These are phyloP conservation scores for Ambrosia trifida DNA, from an alignment of 129 eudicot genomes.

Conservation along the genomic window DNA sequence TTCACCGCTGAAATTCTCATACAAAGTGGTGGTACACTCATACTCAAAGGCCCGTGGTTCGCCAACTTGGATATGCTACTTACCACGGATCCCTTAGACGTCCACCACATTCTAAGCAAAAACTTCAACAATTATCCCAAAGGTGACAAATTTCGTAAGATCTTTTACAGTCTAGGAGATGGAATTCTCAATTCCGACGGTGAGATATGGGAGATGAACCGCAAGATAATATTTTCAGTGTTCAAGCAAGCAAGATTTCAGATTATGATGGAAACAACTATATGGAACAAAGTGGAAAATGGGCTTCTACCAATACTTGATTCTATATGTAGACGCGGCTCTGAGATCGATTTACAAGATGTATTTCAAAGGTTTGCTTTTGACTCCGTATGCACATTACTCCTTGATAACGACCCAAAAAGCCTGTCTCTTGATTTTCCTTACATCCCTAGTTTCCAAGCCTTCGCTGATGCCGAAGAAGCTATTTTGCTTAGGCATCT, in stretches of 20 bases:
- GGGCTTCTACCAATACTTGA: conserved; percentile 20
- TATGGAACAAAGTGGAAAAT: conserved; percentile 4
- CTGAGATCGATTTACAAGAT: conserved; percentile 34
- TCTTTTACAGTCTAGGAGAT: conserved; percentile 41
- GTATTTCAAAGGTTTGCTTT: conserved; percentile 31
- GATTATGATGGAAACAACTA: not conserved
- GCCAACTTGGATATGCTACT: conserved; percentile 31
- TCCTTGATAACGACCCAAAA: conserved; percentile 38
- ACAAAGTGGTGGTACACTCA: conserved; percentile 19
- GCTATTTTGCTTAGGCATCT: conserved; percentile 42
- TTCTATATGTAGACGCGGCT: not conserved
- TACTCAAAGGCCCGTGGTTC: conserved; percentile 44
- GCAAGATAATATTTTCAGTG: not conserved
- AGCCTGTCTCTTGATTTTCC: conserved; percentile 32
- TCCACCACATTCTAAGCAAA: conserved; percentile 34
- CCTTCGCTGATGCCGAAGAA: conserved; percentile 1
- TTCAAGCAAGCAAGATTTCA: not conserved
- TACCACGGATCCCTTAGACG: conserved; percentile 46
- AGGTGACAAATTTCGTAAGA: conserved; percentile 33
- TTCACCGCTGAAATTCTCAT: conserved; percentile 3
- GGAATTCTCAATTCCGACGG: conserved; percentile 39
- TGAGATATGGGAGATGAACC: conserved; percentile 33
- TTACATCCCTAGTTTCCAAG: conserved; percentile 12
- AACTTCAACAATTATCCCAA: conserved; percentile 42
- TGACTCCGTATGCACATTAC: conserved; percentile 28